Conservation (phyloP, 495 filamentous ascomycete genomes). For the Tuber brumale region DNA sequence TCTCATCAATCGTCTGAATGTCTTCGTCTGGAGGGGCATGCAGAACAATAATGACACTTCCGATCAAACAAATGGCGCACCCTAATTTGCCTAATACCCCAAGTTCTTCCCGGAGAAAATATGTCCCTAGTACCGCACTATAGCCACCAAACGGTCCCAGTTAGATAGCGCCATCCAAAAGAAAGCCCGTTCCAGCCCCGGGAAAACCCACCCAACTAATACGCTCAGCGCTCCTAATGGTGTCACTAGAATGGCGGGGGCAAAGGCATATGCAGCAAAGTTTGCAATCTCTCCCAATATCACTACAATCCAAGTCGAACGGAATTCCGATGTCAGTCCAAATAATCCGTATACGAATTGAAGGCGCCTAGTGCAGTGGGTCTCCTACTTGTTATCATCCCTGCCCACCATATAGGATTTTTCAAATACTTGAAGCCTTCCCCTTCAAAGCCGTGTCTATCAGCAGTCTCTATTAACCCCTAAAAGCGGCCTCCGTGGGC, state of each 20-base stretch:
- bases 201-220: conserved; percentile 65
- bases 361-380: not conserved
- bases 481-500: conserved; percentile 42
- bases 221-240: conserved; percentile 89
- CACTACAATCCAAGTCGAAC: conserved; percentile 51
- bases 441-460: conserved; percentile 90
- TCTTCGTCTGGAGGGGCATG: conserved; percentile 92
- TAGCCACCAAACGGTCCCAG: conserved; percentile 10
- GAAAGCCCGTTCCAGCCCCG: not conserved
- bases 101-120: conserved; percentile 83
- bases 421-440: conserved; percentile 90
- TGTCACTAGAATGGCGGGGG: conserved; percentile 92
- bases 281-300: conserved; percentile 84
- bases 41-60: conserved; percentile 92
- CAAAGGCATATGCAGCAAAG: conserved; percentile 96
- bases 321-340: conserved; percentile 14
- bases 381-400: conserved; percentile 72
- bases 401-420: conserved; percentile 92
- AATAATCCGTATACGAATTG: not conserved
- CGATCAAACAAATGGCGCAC: conserved; percentile 91
- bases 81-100: conserved; percentile 86
- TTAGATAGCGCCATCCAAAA: conserved; percentile 11
- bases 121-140: conserved; percentile 82
- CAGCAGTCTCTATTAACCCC: conserved; percentile 84
- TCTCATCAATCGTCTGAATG: conserved; percentile 78